Percentiles rank a stretch among this genome's conserved stretches.
These are phyloP conservation scores for Gymnopilus dilepis DNA, from an alignment of 768 basidiomycete genomes.

Conservation along the genomic window DNA sequence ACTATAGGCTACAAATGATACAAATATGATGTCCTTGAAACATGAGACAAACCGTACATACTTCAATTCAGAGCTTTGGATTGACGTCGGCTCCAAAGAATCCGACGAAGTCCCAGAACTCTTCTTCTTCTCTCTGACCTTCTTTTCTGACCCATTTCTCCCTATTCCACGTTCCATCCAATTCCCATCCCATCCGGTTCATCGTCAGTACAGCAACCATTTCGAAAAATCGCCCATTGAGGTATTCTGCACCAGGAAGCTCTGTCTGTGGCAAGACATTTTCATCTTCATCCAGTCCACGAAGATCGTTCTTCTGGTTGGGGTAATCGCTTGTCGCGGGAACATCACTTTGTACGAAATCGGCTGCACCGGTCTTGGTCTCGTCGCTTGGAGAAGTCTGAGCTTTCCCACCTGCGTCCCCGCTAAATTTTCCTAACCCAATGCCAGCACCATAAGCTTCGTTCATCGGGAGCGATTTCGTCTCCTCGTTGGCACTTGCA, in stretches of 20 bases:
- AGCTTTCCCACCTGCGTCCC: not conserved
- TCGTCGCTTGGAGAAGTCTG: too few relatives aligned
- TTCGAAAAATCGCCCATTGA: constrained; percentile 70
- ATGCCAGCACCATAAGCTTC: constrained; percentile 1
- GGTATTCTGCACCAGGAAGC: constrained; percentile 53
- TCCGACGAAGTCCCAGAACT: constrained; percentile 31
- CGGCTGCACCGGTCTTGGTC: not conserved
- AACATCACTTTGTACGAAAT: constrained; percentile 3
- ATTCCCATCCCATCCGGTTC: constrained; percentile 43
- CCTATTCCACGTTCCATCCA: constrained; percentile 38
- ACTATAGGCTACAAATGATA: not conserved
- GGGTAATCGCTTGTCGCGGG: not conserved
- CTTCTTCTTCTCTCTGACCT: constrained; percentile 37
- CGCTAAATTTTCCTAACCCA: not conserved
- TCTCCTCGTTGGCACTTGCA: not conserved
- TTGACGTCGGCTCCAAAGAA: constrained; percentile 18
- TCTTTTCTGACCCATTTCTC: not conserved
- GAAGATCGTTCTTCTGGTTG: not conserved
- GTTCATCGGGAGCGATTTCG: not conserved
- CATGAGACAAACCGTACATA: too few relatives aligned
- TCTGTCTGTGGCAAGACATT: constrained; percentile 35
- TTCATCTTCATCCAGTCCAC: not conserved
- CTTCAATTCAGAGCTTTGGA: not conserved
- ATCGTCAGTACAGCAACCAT: constrained; percentile 58
- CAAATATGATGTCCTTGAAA: too few relatives aligned